phyloP scores from a whole-genome alignment of 345 rosid genomes.

The Combretum micranthum region DNA sequence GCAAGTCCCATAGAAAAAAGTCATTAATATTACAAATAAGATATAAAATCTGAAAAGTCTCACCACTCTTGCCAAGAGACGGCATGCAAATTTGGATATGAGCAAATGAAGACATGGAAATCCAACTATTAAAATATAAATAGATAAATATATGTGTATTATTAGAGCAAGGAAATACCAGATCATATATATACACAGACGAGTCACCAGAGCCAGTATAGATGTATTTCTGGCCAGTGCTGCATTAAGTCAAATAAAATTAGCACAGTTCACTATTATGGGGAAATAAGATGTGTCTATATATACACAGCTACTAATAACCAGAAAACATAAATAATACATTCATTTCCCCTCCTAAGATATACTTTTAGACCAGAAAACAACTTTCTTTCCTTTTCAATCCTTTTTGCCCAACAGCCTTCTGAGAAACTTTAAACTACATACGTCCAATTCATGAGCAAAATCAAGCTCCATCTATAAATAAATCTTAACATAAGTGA shows the following conservation, averaged over 20 bases:
- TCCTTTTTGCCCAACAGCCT: too few relatives aligned
- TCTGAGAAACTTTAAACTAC: too few relatives aligned
- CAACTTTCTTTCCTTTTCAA: too few relatives aligned
- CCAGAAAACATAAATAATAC: not conserved
- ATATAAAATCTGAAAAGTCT: not conserved
- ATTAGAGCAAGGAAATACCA: conserved; percentile 31
- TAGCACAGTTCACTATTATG: not conserved
- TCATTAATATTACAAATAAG: not conserved
- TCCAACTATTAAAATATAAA: not conserved
- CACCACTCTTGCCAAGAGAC: not conserved
- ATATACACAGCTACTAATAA: not conserved
- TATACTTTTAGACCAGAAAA: too few relatives aligned
- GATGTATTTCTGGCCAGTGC: conserved; percentile 67
- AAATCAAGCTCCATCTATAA: too few relatives aligned
- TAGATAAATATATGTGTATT: too few relatives aligned
- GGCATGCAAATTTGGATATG: not conserved
- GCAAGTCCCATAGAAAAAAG: too few relatives aligned
- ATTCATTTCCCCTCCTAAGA: too few relatives aligned
- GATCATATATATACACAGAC: conserved; percentile 46
- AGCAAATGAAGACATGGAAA: not conserved
- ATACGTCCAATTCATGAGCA: too few relatives aligned
- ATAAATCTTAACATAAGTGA: too few relatives aligned
- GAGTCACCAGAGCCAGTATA: conserved; percentile 55
- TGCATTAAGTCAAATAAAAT: conserved; percentile 22
- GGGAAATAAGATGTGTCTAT: not conserved